Base-by-base conservation (phyloP, 1,284 basidiomycete species). In the Sparassis latifolia region DNA sequence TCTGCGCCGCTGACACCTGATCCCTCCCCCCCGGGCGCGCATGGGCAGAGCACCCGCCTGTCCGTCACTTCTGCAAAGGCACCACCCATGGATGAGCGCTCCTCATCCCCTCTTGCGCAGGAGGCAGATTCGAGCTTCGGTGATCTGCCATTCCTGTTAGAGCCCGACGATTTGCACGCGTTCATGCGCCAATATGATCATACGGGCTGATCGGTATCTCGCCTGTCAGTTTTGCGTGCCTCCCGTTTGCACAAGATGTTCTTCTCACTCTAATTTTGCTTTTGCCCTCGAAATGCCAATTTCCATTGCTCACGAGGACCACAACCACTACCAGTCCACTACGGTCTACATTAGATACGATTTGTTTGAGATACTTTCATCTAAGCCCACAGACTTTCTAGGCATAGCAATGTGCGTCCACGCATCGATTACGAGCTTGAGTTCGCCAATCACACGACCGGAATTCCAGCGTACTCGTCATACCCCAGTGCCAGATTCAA, bases 401-500 rank as follows among this genome's bases (percentile, higher is more conserved):
- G 7, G 12, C 7, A 6, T 6, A 6, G 35, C 35, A 12, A 37
- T 6, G 35, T 37, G 35, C 12, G 35, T 6, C 35, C 7, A 7
- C 35, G 35, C 12, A 6, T 37, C 35, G 6, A 12, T 6, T 37
- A 37, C 12, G 20, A 20, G 12, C 35, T 37, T 12, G 6, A 37
- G 35, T 6, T 12, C 6, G 35, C 35, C 35, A 12, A 37, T 33
- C 41, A 47, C 7, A 55, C 59, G 27, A 68, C 50, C 3, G 82
- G 82, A 53, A 97, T 93, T 4, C 94, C 95, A 1, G 84, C 84
- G 57, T 84, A 86, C 66, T 97, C 96, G 55, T 96, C 92, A 61
- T 90, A 92, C 10, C 96, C 96, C 33, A 99, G 78, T 2, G 93
- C 87, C 45, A 98, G 77, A 73, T 99, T 99, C 63, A 99, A 70